phyloP scores from a whole-genome alignment of 1,284 basidiomycete species.

The Papiliotrema fonsecae region DNA sequence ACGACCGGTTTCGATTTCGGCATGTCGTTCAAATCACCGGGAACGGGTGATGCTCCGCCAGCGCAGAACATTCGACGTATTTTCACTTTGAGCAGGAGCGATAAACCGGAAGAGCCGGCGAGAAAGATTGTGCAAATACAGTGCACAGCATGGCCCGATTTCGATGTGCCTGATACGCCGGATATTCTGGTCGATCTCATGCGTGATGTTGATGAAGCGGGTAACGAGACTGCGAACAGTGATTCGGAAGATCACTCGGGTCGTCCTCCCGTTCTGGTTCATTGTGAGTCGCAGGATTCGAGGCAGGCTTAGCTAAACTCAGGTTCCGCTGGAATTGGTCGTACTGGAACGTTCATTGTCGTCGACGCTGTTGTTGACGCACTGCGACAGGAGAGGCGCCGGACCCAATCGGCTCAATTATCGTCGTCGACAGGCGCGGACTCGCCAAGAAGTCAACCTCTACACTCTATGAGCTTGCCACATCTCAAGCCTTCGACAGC shows the following conservation, averaged over 20 bases:
- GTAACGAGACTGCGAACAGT: constrained; percentile 52
- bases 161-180: constrained; percentile 82
- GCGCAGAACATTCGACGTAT: constrained; percentile 57
- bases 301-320: constrained; percentile 58
- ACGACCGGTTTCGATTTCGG: constrained; percentile 47
- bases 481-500: background rate
- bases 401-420: background rate
- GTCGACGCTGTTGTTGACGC: constrained; percentile 80
- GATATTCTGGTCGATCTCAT: constrained; percentile 68
- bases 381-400: constrained; percentile 56
- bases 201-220: constrained; percentile 54
- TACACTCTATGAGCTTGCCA: background rate
- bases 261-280: constrained; percentile 47
- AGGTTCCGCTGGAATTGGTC: constrained; percentile 86
- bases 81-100: constrained; percentile 62
- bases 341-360: constrained; percentile 86
- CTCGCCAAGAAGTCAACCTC: background rate
- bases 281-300: constrained; percentile 47
- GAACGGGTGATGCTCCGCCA: too few relatives aligned
- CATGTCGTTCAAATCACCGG: constrained; percentile 1
- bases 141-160: constrained; percentile 88
- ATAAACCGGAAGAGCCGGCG: constrained; percentile 57
- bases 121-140: constrained; percentile 67
- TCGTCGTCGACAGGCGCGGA: background rate
- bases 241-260: constrained; percentile 21